Percentiles rank a stretch among this genome's conserved stretches.
Evolutionary conservation across 257 asterid species (phyloP).

Genomic region (Rubia yunnanensis): DNA sequence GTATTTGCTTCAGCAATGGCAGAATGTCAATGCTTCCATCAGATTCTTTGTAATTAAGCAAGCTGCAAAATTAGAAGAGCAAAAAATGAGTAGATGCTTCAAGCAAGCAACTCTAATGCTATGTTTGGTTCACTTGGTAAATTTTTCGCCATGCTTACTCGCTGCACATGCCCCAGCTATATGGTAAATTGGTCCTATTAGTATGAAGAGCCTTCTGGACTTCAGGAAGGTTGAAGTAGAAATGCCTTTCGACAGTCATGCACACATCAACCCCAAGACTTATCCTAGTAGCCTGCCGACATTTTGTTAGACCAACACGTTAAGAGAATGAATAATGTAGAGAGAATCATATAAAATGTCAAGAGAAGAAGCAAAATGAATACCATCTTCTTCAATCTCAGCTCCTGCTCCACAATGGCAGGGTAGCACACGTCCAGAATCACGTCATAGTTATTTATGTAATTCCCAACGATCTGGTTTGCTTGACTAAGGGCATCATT

Average conservation of each 20-base stretch:
- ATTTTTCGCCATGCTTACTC: slow-evolving; percentile 29
- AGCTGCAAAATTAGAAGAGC: slow-evolving; percentile 27
- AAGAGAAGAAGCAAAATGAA: not conserved
- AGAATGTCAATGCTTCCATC: slow-evolving; percentile 68
- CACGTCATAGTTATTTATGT: slow-evolving; percentile 72
- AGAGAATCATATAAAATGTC: not conserved
- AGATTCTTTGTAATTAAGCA: slow-evolving; percentile 38
- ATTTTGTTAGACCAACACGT: not conserved
- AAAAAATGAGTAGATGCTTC: slow-evolving; percentile 1
- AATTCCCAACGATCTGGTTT: slow-evolving; percentile 55
- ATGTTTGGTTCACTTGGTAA: not conserved
- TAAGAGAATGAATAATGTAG: not conserved
- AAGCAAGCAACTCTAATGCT: not conserved
- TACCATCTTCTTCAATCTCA: slow-evolving; percentile 72
- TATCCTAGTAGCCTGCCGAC: slow-evolving; percentile 63
- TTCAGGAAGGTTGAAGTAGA: slow-evolving; percentile 87
- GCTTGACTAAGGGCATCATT: slow-evolving; percentile 55
- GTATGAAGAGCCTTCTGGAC: slow-evolving; percentile 97
- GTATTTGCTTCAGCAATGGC: slow-evolving; percentile 64
- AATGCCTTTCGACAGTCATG: slow-evolving; percentile 69
- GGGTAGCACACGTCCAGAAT: slow-evolving; percentile 96
- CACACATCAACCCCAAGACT: slow-evolving; percentile 87
- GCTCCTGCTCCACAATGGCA: slow-evolving; percentile 83
- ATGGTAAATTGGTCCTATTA: slow-evolving; percentile 70
- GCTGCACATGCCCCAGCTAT: slow-evolving; percentile 81